phyloP scores from a whole-genome alignment of 139 green algal genomes.

The Haematococcus lacustris region DNA sequence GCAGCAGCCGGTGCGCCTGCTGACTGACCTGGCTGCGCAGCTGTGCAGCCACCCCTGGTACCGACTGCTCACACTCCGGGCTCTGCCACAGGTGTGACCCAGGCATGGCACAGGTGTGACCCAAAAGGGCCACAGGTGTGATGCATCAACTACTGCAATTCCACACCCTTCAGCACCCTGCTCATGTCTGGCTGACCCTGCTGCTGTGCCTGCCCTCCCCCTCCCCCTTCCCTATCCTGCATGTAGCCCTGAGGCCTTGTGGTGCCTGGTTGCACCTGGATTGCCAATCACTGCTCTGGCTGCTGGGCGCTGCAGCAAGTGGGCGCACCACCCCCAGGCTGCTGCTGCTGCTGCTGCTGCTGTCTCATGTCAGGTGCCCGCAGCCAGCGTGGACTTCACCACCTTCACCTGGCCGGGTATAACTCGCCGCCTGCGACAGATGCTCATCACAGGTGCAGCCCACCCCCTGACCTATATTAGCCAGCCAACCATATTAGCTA shows the following conservation, averaged over 20 bases:
- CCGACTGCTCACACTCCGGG: constrained; percentile 41
- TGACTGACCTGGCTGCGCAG: constrained; percentile 50
- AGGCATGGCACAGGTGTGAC: background rate
- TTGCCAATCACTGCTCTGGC: constrained; percentile 1
- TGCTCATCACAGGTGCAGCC: constrained; percentile 57
- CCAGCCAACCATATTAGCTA: too few species aligned
- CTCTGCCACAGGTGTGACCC: constrained; percentile 37
- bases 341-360: too few species aligned
- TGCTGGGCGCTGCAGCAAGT: too few species aligned
- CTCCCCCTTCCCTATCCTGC: too few species aligned
- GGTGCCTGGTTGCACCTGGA: too few species aligned
- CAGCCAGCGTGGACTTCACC: constrained; percentile 51
- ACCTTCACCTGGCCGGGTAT: constrained; percentile 62
- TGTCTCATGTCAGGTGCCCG: constrained; percentile 32
- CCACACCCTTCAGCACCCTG: background rate
- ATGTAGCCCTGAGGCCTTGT: too few species aligned
- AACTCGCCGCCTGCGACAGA: constrained; percentile 54
- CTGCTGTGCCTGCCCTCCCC: too few species aligned
- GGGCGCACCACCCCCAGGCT: too few species aligned
- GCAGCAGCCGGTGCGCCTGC: constrained; percentile 12
- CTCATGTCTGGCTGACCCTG: background rate
- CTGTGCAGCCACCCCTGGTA: constrained; percentile 55
- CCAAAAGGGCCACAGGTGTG: background rate
- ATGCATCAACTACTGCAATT: background rate
- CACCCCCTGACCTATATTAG: too few species aligned